Percentiles rank a stretch among this genome's conserved stretches.
Evolutionary conservation across 768 basidiomycete genomes (phyloP).

Genomic region (Kwoniella sp.): DNA sequence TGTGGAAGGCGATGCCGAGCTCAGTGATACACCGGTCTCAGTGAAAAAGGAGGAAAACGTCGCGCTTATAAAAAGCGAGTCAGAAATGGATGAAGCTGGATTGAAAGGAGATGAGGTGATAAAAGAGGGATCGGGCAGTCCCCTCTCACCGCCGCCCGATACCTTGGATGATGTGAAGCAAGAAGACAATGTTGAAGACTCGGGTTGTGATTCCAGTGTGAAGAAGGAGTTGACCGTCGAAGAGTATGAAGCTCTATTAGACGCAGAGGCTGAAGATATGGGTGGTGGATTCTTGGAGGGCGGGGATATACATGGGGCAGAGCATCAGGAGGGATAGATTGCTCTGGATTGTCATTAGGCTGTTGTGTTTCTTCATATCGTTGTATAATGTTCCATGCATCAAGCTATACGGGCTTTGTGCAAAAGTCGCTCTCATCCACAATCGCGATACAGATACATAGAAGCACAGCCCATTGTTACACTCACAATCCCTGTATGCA

Average conservation of each 20-base stretch:
- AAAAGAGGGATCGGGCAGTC: constrained; percentile 6
- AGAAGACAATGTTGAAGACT: neutral
- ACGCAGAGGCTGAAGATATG: constrained; percentile 36
- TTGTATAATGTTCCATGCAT: too few species aligned
- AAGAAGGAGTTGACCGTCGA: constrained; percentile 29
- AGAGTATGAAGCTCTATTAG: constrained; percentile 49
- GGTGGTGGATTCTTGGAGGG: constrained; percentile 45
- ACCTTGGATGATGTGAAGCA: neutral
- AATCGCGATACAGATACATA: too few species aligned
- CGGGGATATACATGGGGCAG: constrained; percentile 27
- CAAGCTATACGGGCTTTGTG: too few species aligned
- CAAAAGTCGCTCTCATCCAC: too few species aligned
- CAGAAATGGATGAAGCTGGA: neutral
- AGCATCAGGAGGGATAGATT: neutral
- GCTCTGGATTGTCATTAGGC: too few species aligned
- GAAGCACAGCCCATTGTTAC: too few species aligned
- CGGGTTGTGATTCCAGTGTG: neutral
- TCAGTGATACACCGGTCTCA: neutral
- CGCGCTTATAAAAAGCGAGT: too few species aligned
- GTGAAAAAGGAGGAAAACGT: neutral
- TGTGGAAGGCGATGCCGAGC: neutral
- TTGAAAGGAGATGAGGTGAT: neutral
- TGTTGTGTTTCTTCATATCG: too few species aligned
- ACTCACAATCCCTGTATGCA: too few species aligned
- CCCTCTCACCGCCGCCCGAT: neutral